Base-by-base conservation (phyloP, 2,329 filamentous ascomycete genomes). In the Sporothrix schenckii region DNA sequence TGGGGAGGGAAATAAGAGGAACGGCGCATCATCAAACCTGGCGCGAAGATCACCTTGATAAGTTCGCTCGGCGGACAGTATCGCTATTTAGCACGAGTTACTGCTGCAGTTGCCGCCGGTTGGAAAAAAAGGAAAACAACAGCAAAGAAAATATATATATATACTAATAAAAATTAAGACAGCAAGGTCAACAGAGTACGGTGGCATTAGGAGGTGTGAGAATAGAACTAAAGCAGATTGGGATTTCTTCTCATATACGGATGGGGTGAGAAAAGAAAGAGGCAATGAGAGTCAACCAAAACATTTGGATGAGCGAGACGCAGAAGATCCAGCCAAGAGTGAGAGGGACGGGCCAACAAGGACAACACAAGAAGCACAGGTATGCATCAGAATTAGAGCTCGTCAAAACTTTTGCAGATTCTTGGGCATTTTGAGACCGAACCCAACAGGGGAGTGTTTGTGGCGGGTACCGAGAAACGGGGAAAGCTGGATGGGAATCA, bases 1-100 rank as follows among this genome's bases (percentile, higher is more conserved):
- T 71, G 71, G 72, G 70, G 72, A 69, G 54, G 61, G 65, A 66
- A 66, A 63, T 63, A 54, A 71, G 47, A 66, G 66, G 75, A 75
- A 76, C 76, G 79, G 81, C 81, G 82, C 82, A 83, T 81, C 80
- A 73, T 71, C 74, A 69, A 70, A 66, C 67, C 75, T 78, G 78
- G 69, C 69, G 80, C 79, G 80, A 82, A 82, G 82, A 84, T 83
- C 82, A 84, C 80, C 44, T 79, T 81, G 74, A 73, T 73, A 72
- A 70, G 72, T 73, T 54, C 34, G n/a, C 39, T 72, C 67, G 68
- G 47, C 41, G 63, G 54, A 70, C n/a, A 49, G 47, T 24, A 13
- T 66, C 19, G 49, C 49, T 30, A 41, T 53, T 53, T 66, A 27
- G 30, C 49, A 53, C 11, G 60, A n/a, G 66, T n/a, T 27, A 41